phyloP scores from a whole-genome alignment of 2,329 filamentous ascomycete genomes.

The Arthrobotrys entomopaga region DNA sequence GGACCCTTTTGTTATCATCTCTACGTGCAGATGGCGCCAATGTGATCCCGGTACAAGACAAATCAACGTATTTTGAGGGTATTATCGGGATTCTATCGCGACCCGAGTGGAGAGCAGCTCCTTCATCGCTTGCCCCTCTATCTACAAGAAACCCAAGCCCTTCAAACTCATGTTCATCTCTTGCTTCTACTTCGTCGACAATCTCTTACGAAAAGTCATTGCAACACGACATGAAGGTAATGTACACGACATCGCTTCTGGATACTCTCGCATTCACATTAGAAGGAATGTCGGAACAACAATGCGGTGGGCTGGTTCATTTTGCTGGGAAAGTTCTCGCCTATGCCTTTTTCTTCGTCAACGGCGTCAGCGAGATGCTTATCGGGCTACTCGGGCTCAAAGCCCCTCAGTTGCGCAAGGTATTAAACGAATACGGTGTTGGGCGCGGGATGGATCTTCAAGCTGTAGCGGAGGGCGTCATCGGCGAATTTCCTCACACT shows the following conservation, averaged over 20 bases:
- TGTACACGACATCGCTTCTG: constrained; percentile 82
- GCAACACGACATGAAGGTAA: constrained; percentile 86
- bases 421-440: constrained; percentile 75
- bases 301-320: constrained; percentile 74
- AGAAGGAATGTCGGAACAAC: constrained; percentile 84
- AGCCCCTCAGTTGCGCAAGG: constrained; percentile 74
- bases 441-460: constrained; percentile 65
- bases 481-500: constrained; percentile 62
- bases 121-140: constrained; percentile 73
- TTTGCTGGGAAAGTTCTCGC: constrained; percentile 92
- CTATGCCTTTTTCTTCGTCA: constrained; percentile 92
- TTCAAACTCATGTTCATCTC: constrained; percentile 63
- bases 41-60: constrained; percentile 83
- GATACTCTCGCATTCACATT: constrained; percentile 88
- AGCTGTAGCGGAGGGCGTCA: constrained; percentile 60
- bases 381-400: constrained; percentile 82
- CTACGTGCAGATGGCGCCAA: constrained; percentile 76
- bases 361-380: constrained; percentile 83
- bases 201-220: constrained; percentile 80
- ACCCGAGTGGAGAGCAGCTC: constrained; percentile 83
- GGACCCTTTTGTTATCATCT: constrained; percentile 82
- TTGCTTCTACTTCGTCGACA: constrained; percentile 70
- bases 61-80: constrained; percentile 81
- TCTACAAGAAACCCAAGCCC: constrained; percentile 66
- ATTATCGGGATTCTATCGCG: constrained; percentile 85